Evolutionary conservation across 2,329 filamentous ascomycete species (phyloP), one percentile per base, ranked within the genome.

Genomic region (Diaporthe eres): DNA sequence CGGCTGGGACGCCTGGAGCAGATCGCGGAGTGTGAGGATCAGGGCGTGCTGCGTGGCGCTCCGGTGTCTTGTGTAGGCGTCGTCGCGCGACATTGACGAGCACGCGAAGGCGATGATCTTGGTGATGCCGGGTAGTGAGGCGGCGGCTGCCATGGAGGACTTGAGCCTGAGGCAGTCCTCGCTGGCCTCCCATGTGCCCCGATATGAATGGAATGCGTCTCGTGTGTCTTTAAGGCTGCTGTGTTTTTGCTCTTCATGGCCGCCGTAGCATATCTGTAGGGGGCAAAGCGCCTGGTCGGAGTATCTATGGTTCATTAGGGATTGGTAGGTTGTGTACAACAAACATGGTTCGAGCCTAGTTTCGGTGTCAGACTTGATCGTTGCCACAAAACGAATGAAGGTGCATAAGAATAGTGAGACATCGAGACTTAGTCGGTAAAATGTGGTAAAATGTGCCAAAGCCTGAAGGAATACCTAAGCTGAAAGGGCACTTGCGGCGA

Each of bases 21-120:
- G 3, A 2, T 65, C 61, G 4, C 42, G 61, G 9, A 65, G 10
- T 15, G 61, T 65, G 8, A 70, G 13, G 2, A 70, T 13, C 1
- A 70, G n/a, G 4, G 49, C 49, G 65, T 70, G 65, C 6, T 70
- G 65, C 5, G n/a, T 3, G 37, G n/a, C 34, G 49, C 13, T 22
- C 1, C 65, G 65, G 2, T 25, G 22, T 22, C 49, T 17, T 9
- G 10, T 1, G 0, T 28, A n/a, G n/a, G 22, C 34, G 25, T 19
- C 13, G 7, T 42, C 34, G 2, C 34, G 22, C 9, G 65, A 53
- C 3, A 70, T 42, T 2, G 65, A 70, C 5, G 49, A 39, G 34
- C 65, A 70, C 6, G 49, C 65, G 34, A 70, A 70, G 4, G 65
- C 65, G 65, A 70, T 28, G 8, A 70, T 70, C 10, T 31, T 53